Conservation (phyloP, 176 grass and related monocot genomes). For the Poa pratensis region DNA sequence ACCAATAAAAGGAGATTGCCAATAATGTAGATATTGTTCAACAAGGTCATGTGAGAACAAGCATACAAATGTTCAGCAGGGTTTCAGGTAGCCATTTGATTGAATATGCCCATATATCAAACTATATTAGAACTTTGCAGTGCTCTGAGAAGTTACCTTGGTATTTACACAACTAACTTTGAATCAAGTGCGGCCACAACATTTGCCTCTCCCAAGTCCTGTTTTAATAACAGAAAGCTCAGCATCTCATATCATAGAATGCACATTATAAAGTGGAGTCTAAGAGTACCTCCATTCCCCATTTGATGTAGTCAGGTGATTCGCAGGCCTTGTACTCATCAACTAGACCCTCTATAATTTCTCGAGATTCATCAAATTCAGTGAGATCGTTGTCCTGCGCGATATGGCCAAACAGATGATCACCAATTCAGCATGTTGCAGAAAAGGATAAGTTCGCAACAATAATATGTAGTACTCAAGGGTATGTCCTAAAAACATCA, state of each 20-base stretch:
- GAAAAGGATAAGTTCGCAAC: conserved; percentile 7
- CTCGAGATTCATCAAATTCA: conserved; percentile 96
- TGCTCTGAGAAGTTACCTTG: conserved; percentile 33
- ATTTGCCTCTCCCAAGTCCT: conserved; percentile 76
- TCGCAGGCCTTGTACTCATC: conserved; percentile 98
- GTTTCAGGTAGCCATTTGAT: conserved; percentile 1
- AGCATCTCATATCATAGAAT: conserved; percentile 17
- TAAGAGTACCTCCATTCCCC: conserved; percentile 96
- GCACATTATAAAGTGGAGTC: conserved; percentile 17
- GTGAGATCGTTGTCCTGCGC: conserved; percentile 93
- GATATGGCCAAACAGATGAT: background rate
- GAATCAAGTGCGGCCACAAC: conserved; percentile 80
- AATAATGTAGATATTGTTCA: background rate
- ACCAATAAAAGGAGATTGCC: background rate
- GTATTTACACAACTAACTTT: conserved; percentile 83
- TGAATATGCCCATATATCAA: conserved; percentile 3
- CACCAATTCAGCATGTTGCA: background rate
- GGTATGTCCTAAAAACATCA: conserved; percentile 16
- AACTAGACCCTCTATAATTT: conserved; percentile 95
- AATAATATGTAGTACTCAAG: background rate
- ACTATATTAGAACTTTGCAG: background rate
- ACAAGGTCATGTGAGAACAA: conserved; percentile 15
- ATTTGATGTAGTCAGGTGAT: conserved; percentile 98
- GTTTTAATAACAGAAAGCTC: conserved; percentile 29
- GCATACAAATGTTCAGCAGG: background rate